Evolutionary conservation across 1,139 yeast species (phyloP), one percentile per base, ranked within the genome.

Genomic region (Spathaspora sp.): DNA sequence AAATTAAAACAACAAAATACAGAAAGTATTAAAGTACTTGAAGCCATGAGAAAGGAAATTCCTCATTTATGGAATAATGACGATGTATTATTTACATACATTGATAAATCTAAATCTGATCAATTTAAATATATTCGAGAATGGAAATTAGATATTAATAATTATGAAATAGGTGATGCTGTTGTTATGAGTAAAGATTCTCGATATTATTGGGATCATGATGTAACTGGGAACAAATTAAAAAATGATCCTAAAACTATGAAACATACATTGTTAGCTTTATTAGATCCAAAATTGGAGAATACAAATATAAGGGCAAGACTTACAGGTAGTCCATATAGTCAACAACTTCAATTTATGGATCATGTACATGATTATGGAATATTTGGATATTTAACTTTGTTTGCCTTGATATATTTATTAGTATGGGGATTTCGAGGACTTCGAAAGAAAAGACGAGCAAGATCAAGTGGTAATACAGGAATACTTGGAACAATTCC

Each of bases 21-120:
- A 1, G 72, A 70, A 25, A 61, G 76, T 9, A 60, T 59, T 2
- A 61, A 67, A 31, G 65, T 82, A 7, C 67, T 80, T 20, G 56
- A 65, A 25, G 81, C 72, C 25, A 65, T 83, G 76, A 70, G 81
- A 43, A 58, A 67, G 43, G 77, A 74, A 53, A 69, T 86, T 29
- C 70, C 76, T 5, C 78, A 78, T 58, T 58, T 68, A 39, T 74
- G 69, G 49, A 66, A 61, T 54, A 67, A 70, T 34, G 70, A 77
- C 50, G 74, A 74, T 25, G 71, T 80, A 1, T 59, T 76, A 13
- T 69, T 80, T 44, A 77, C 82, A 1, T 83, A 72, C 53, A 53
- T 84, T 13, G 89, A 86, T 58, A 49, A 80, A n/a, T 59, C 72
- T 1, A 65, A 68, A 25, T 56, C 70, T 38, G 34, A 38, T 1